Conservation (phyloP, 73 alveolate genomes). For the Paramecium sonneborni region DNA sequence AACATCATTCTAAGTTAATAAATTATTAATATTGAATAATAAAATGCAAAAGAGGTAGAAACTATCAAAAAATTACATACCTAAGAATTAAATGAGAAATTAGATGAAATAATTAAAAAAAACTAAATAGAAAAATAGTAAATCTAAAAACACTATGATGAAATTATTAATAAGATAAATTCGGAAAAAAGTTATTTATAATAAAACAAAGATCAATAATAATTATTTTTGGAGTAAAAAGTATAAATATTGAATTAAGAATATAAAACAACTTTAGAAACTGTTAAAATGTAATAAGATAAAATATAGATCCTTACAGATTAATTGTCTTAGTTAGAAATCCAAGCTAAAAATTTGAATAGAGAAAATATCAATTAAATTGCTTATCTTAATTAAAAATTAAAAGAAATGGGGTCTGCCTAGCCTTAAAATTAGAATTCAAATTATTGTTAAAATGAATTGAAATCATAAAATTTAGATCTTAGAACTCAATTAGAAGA, state of each 20-base stretch:
- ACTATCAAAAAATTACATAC: neutral
- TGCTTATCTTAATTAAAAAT: neutral
- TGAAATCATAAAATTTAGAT: neutral
- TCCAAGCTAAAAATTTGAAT: neutral
- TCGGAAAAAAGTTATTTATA: neutral
- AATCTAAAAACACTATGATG: neutral
- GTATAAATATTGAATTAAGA: neutral
- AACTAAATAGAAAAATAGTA: neutral
- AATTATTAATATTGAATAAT: neutral
- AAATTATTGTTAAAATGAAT: neutral
- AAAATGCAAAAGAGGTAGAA: neutral
- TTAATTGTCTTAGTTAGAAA: neutral
- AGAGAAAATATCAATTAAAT: neutral
- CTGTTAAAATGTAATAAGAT: neutral
- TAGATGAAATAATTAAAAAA: neutral
- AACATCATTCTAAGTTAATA: neutral
- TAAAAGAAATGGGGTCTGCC: neutral
- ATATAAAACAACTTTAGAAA: conserved; percentile 6
- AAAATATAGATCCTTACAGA: neutral
- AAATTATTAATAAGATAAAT: neutral
- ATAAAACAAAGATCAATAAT: neutral
- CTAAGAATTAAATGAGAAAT: neutral
- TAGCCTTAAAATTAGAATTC: neutral
- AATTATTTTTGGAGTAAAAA: neutral
- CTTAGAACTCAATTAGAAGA: neutral